A percentile compares a stretch with the other conserved stretches of the same genome.
phyloP scores from a whole-genome alignment of 1,284 basidiomycete genomes.

The Ustilago xerochloae region DNA sequence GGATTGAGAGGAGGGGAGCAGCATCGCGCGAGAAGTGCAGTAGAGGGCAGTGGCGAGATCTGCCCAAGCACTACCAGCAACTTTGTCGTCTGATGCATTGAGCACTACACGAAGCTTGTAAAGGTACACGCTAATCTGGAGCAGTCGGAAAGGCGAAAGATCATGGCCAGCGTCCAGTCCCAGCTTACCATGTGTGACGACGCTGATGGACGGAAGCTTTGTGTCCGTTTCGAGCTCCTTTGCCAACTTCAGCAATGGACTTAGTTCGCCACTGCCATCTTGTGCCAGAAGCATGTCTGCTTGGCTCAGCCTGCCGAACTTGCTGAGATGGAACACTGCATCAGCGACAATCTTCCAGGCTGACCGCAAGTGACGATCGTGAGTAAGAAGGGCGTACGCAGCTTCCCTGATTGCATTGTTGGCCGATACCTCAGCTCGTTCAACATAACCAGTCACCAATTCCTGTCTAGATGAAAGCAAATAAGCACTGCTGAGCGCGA shows the following conservation, averaged over 20 bases:
- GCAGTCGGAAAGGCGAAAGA: slow-evolving; percentile 16
- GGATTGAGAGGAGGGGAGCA: slow-evolving; percentile 24
- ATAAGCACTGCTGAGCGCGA: slow-evolving; percentile 80
- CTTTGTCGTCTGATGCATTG: slow-evolving; percentile 51
- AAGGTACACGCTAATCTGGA: slow-evolving; percentile 47
- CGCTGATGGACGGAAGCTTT: slow-evolving; percentile 53
- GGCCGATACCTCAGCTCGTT: slow-evolving; percentile 81
- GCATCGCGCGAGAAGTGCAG: slow-evolving; percentile 25
- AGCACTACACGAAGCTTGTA: slow-evolving; percentile 62
- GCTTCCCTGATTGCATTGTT: slow-evolving; percentile 74
- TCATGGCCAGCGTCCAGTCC: neutral
- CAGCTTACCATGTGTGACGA: slow-evolving; percentile 34
- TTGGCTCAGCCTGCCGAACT: slow-evolving; percentile 27
- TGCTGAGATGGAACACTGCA: slow-evolving; percentile 73
- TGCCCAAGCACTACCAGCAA: slow-evolving; percentile 60
- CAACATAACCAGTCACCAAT: slow-evolving; percentile 76
- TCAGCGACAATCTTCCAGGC: slow-evolving; percentile 90
- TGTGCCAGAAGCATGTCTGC: slow-evolving; percentile 1
- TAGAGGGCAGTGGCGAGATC: slow-evolving; percentile 62
- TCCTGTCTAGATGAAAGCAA: slow-evolving; percentile 80
- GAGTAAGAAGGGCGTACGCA: slow-evolving; percentile 72
- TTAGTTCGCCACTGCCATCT: slow-evolving; percentile 11
- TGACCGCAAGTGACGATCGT: slow-evolving; percentile 67
- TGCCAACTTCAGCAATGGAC: slow-evolving; percentile 35
- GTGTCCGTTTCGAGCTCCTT: slow-evolving; percentile 49